These are phyloP conservation scores for Jamesozyma gamospora DNA, from an alignment of 805 yeast species.

Conservation along the genomic window DNA sequence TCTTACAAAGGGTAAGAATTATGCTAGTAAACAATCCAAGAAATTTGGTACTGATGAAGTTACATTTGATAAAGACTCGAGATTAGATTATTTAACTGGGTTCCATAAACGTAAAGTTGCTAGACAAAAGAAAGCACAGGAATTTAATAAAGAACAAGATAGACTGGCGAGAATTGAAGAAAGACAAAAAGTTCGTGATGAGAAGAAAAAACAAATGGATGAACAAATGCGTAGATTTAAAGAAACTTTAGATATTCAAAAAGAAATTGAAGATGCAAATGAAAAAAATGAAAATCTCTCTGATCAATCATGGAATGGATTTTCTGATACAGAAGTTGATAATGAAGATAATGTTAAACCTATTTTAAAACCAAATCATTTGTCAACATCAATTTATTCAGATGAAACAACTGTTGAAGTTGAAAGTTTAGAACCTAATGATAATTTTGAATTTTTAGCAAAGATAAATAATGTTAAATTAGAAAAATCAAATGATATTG, in stretches of 20 bases:
- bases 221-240: constrained; percentile 37
- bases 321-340: constrained; percentile 23
- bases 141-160: constrained; percentile 65
- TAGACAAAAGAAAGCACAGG: constrained; percentile 79
- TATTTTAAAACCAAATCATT: constrained; percentile 22
- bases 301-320: constrained; percentile 34
- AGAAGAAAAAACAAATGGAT: constrained; percentile 54
- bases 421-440: constrained; percentile 39
- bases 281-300: constrained; percentile 8
- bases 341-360: constrained; percentile 22
- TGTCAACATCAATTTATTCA: constrained; percentile 18
- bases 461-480: constrained; percentile 64
- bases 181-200: constrained; percentile 52
- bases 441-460: constrained; percentile 50
- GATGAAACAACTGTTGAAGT: constrained; percentile 38
- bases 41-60: constrained; percentile 74
- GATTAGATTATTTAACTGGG: constrained; percentile 83
- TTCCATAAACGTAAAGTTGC: constrained; percentile 89
- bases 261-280: constrained; percentile 14
- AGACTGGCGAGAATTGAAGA: constrained; percentile 65
- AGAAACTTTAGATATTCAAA: constrained; percentile 24
- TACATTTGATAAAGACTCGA: constrained; percentile 66
- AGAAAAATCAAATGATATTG: constrained; percentile 52
- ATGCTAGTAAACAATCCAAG: constrained; percentile 57
- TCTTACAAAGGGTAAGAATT: constrained; percentile 77